Percentiles rank a stretch among this genome's conserved stretches.
phyloP scores from a whole-genome alignment of 345 rosid species.

The Gossypium anomalum region DNA sequence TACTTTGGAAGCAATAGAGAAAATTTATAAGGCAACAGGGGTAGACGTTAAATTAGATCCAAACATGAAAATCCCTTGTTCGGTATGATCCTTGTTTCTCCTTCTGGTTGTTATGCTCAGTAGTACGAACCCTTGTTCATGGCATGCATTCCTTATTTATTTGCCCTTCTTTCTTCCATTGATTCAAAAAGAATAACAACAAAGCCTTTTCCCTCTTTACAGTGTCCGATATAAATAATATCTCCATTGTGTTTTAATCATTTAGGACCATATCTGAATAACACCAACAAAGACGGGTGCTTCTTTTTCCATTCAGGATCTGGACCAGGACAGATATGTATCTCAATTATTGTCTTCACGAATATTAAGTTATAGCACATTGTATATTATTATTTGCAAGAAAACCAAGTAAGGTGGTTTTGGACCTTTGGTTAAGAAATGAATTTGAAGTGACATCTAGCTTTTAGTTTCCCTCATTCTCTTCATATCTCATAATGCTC shows the following conservation, averaged over 20 bases:
- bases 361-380: too few relatives aligned
- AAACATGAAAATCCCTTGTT: conserved; percentile 74
- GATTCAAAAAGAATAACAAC: neutral
- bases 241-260: too few relatives aligned
- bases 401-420: too few relatives aligned
- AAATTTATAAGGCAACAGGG: conserved; percentile 59
- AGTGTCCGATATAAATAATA: neutral
- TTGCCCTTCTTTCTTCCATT: neutral
- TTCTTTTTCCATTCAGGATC: too few relatives aligned
- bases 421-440: too few relatives aligned
- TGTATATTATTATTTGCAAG: too few relatives aligned
- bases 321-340: too few relatives aligned
- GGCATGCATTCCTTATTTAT: neutral
- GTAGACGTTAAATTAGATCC: conserved; percentile 76
- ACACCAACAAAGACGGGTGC: too few relatives aligned
- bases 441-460: neutral
- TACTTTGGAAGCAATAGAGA: conserved; percentile 61
- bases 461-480: neutral
- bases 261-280: too few relatives aligned
- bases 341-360: too few relatives aligned
- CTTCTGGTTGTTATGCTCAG: neutral
- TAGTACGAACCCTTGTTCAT: neutral
- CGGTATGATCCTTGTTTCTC: conserved; percentile 42
- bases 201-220: neutral
- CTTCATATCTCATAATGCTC: neutral